Evolutionary conservation across 805 yeast species (phyloP).

Genomic region (Yamadazyma ubonensis): DNA sequence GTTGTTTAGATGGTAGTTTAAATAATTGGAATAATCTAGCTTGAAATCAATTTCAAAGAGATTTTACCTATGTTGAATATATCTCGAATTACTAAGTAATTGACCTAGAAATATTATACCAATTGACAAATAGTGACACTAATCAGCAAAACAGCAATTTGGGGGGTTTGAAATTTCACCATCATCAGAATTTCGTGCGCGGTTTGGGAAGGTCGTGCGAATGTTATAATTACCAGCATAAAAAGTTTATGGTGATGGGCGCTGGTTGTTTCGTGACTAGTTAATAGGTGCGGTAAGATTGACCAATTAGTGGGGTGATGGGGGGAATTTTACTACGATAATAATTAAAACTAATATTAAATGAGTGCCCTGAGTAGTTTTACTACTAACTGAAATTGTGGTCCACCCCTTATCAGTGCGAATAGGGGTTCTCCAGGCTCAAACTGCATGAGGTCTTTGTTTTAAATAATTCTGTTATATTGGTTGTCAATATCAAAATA

Average conservation of each 20-base stretch:
- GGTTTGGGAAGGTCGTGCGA: conserved; percentile 4
- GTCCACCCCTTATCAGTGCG: not conserved
- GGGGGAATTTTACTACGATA: too few species aligned
- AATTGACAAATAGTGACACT: conserved; percentile 1
- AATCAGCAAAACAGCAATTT: conserved; percentile 8
- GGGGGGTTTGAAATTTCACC: conserved; percentile 9
- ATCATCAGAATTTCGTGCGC: conserved; percentile 3
- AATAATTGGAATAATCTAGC: not conserved
- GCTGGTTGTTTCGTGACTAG: not conserved
- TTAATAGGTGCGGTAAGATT: too few species aligned
- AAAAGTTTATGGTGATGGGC: not conserved
- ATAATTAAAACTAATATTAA: not conserved
- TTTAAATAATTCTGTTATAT: too few species aligned
- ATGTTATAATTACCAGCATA: not conserved
- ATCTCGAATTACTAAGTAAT: too few species aligned
- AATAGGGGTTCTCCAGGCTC: not conserved
- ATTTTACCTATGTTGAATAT: too few species aligned
- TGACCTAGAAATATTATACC: too few species aligned
- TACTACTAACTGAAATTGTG: not conserved
- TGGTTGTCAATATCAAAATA: too few species aligned
- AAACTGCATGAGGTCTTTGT: too few species aligned
- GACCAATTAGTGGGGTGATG: too few species aligned
- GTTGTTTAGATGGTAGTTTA: not conserved
- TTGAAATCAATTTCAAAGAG: too few species aligned
- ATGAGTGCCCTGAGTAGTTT: not conserved